Conservation (phyloP, 768 basidiomycete species). For the Nidula microcarpa region DNA sequence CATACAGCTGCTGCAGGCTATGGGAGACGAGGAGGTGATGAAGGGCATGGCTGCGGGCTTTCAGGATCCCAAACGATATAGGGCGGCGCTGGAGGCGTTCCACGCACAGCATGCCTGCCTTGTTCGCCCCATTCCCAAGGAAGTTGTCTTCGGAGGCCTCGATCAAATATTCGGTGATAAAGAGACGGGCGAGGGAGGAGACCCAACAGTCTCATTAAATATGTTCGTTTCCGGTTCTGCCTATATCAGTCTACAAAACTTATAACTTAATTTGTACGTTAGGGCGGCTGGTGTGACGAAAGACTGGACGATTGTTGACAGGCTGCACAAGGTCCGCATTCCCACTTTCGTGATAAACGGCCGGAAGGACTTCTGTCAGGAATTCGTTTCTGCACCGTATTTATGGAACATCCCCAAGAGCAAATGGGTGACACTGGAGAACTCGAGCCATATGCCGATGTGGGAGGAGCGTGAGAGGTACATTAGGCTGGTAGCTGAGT, state of each 20-base stretch:
- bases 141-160: constrained; percentile 10
- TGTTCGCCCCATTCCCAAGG: constrained; percentile 16
- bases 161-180: constrained; percentile 12
- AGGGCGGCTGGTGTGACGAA: constrained; percentile 20
- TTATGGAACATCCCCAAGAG: constrained; percentile 31
- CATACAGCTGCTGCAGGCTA: constrained; percentile 12
- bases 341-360: constrained; percentile 38
- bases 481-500: constrained; percentile 27
- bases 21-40: constrained; percentile 10
- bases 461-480: constrained; percentile 36
- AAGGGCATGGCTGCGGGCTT: constrained; percentile 14
- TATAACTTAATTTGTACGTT: neutral
- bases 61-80: constrained; percentile 10
- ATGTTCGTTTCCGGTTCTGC: constrained; percentile 14
- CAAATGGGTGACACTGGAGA: constrained; percentile 38
- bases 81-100: constrained; percentile 14
- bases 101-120: constrained; percentile 19
- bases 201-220: constrained; percentile 21
- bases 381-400: constrained; percentile 30
- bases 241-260: neutral
- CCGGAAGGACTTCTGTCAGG: constrained; percentile 32
- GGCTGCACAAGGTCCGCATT: constrained; percentile 31
- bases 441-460: constrained; percentile 36
- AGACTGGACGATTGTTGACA: constrained; percentile 39
- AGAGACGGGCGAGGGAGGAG: constrained; percentile 11